These are phyloP conservation scores for Penstemon davidsonii DNA, from an alignment of 257 asterid species.

Conservation along the genomic window DNA sequence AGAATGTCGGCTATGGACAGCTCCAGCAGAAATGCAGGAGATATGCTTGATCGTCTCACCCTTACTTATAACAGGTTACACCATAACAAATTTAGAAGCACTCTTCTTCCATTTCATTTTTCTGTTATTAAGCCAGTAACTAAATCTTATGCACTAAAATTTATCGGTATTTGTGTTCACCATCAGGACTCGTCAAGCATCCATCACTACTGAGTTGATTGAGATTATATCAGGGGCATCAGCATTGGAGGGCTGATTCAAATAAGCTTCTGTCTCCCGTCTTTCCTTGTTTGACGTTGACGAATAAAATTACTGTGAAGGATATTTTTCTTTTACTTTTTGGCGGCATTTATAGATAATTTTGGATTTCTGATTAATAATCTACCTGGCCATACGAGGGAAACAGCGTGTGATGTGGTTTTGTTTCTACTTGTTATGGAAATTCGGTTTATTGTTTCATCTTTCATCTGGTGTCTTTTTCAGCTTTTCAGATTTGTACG, in stretches of 20 bases:
- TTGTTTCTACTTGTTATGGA: too few relatives aligned
- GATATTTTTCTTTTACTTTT: slow-evolving; percentile 27
- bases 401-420: slow-evolving; percentile 23
- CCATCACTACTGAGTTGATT: slow-evolving; percentile 84
- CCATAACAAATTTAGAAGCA: background rate
- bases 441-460: too few relatives aligned
- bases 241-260: slow-evolving; percentile 63
- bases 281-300: slow-evolving; percentile 35
- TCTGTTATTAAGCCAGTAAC: background rate
- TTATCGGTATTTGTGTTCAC: slow-evolving; percentile 7
- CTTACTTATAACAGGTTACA: slow-evolving; percentile 89
- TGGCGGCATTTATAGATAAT: slow-evolving; percentile 22
- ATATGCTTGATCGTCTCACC: slow-evolving; percentile 98
- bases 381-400: slow-evolving; percentile 33
- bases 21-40: slow-evolving; percentile 99
- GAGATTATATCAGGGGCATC: slow-evolving; percentile 99
- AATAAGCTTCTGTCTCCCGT: slow-evolving; percentile 11
- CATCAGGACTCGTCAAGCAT: slow-evolving; percentile 93
- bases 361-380: slow-evolving; percentile 32
- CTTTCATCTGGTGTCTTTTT: too few relatives aligned
- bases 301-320: slow-evolving; percentile 44
- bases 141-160: background rate
- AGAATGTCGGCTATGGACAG: slow-evolving; percentile 99
- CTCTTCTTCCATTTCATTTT: background rate
- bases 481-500: too few relatives aligned